Evolutionary conservation across 176 grass and related monocot species (phyloP), one percentile per base, ranked within the genome.

Genomic region (Bothriochloa decipiens): DNA sequence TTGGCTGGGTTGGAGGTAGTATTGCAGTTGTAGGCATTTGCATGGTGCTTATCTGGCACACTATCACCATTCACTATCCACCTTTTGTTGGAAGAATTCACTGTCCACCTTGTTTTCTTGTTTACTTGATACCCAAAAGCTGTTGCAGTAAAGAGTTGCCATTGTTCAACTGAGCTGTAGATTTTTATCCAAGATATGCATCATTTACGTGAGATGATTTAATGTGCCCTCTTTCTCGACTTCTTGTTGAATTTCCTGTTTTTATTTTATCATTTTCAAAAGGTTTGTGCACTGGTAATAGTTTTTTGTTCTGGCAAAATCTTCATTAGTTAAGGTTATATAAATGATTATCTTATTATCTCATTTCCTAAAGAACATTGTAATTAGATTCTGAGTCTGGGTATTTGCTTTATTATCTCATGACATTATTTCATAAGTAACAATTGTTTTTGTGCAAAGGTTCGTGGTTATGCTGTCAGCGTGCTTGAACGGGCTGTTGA

Each of bases 401-500:
- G 26, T 50, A 6, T 46, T 40, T 16, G 61, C 68, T 78, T 71
- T 85, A 76, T 69, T 73, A 82, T 76, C 29, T 87, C 33, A 50
- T 42, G 13, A 57, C 22, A 40, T 33, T 50, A 67, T 72, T 55
- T 35, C 66, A 23, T 65, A 58, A 15, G 20, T 78, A 67, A 78
- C 67, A 12, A 53, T 72, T 79, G 5, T 57, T 78, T 85, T 82
- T 36, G 17, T 84, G 64, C 23, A 42, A 86, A 99, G 96, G 96
- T 99, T 28, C 96, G 96, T 29, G 88, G 91, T 71, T 96, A 99
- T 92, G 96, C 96, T 70, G 96, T 99, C 35, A 99, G 83, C 5
- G 75, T 99, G 79, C 87, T 99, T 78, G 91, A 99, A 91, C 90
- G 93, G 83, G 93, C 96, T 53, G 93, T 92, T 87, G 93, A 98